These are phyloP conservation scores for Colletotrichum nymphaeae DNA, from an alignment of 2,329 filamentous ascomycete genomes.

Conservation along the genomic window DNA sequence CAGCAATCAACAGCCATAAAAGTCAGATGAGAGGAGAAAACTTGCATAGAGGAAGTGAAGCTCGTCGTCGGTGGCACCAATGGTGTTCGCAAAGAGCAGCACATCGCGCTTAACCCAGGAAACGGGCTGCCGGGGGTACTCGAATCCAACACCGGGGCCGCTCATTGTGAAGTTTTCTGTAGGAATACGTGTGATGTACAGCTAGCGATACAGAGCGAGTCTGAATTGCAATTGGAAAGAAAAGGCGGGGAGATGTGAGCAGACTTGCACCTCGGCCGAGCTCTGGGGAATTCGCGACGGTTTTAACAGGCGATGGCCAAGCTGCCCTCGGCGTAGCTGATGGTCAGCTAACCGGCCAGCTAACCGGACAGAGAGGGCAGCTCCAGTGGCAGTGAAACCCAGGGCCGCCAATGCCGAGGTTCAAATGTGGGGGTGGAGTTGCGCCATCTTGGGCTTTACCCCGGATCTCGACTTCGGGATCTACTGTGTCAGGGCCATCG, in stretches of 20 bases:
- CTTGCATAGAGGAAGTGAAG: slow-evolving; percentile 91
- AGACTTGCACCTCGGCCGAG: slow-evolving; percentile 27
- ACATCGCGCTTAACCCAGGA: slow-evolving; percentile 90
- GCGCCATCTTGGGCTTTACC: slow-evolving; percentile 13
- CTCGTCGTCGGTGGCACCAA: slow-evolving; percentile 87
- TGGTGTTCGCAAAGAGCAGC: slow-evolving; percentile 89
- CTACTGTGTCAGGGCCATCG: not conserved
- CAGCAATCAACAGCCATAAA: not conserved
- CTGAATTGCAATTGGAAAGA: slow-evolving; percentile 5
- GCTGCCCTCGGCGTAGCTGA: slow-evolving; percentile 29
- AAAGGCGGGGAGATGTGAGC: not conserved
- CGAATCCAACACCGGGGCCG: slow-evolving; percentile 75
- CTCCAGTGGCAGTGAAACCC: slow-evolving; percentile 26
- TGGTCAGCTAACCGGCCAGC: slow-evolving; percentile 22
- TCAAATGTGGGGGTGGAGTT: slow-evolving; percentile 34
- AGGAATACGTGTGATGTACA: not conserved
- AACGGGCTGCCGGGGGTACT: slow-evolving; percentile 81
- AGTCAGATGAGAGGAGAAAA: slow-evolving; percentile 18
- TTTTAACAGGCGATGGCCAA: slow-evolving; percentile 28
- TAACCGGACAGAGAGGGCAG: slow-evolving; percentile 10
- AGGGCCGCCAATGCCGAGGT: slow-evolving; percentile 35
- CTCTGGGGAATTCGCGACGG: slow-evolving; percentile 20
- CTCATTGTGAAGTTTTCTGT: slow-evolving; percentile 27
- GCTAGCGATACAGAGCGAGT: not conserved
- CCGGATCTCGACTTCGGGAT: slow-evolving; percentile 31